Base-by-base conservation (phyloP, 2,329 filamentous ascomycete species). In the Lizonia empirigonia region DNA sequence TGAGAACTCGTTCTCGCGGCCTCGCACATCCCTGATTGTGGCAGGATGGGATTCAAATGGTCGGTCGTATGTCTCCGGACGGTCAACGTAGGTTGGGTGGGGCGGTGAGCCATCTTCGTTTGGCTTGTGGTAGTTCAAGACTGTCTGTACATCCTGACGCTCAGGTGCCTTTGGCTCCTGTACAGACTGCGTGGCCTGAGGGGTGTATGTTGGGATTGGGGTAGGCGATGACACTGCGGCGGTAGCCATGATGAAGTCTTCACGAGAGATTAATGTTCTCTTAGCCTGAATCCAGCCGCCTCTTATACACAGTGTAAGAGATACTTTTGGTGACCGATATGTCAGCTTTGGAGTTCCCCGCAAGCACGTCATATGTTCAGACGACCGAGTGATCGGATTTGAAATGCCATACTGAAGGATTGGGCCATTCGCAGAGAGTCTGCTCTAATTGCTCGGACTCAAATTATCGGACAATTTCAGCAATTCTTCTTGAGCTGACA, bases 11-110 rank as follows among this genome's bases (percentile, higher is more conserved):
- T 71, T 60, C 58, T 80, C 77, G 5, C 74, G 67, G 0, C 78
- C 79, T 15, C 73, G 64, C 20, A 80, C 73, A 56, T 82, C 80
- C 24, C 73, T 72, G 27, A 80, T 62, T 3, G 62, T 68, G 5
- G 62, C 62, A 5, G 57, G 50, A 32, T 71, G 65, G 4, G 55
- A 37, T 35, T 68, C 64, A 18, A 59, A 45, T 1, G 68, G 68
- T 4, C 71, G 63, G 8, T 69, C 52, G 48, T 67, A 75, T 1
- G 70, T 74, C 34, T 68, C 65, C 13, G 67, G 67, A n/a, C 62
- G 60, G 23, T 65, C 63, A 5, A 60, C 44, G 33, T 70, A 68
- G 0, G 64, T 66, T 5, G 67, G 60, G 12, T 59, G 56, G 12
- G 67, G 67, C 6, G 65, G 67, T 4, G 65, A 68, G 27, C 65